Conservation (phyloP, 2,329 filamentous ascomycete genomes). For the Drechslera avenae region DNA sequence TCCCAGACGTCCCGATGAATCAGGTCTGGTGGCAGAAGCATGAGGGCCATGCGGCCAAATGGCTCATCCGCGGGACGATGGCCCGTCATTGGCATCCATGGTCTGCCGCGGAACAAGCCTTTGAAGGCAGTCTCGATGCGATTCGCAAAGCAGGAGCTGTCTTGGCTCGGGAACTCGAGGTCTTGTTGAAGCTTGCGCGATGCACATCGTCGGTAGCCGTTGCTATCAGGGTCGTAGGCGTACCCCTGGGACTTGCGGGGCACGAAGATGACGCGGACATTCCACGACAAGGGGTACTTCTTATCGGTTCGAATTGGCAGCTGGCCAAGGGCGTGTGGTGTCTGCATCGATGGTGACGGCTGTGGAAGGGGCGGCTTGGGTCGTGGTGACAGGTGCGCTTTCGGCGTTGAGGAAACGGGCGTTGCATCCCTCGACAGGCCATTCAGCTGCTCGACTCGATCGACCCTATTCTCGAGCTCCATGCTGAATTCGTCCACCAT, state of each 20-base stretch:
- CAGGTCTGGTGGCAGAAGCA: constrained; percentile 41
- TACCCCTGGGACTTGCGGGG: constrained; percentile 45
- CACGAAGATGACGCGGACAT: constrained; percentile 46
- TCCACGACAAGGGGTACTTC: constrained; percentile 46
- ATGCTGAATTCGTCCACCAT: constrained; percentile 50
- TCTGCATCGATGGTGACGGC: constrained; percentile 36
- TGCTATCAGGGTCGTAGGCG: constrained; percentile 48
- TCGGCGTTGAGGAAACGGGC: constrained; percentile 38
- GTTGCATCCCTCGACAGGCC: constrained; percentile 37
- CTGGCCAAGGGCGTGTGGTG: constrained; percentile 37
- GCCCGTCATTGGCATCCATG: constrained; percentile 50
- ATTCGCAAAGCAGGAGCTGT: constrained; percentile 45
- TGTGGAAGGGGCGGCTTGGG: constrained; percentile 35
- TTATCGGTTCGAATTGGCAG: constrained; percentile 48
- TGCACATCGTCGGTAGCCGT: constrained; percentile 45
- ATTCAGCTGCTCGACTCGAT: constrained; percentile 38
- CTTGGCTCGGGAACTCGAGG: constrained; percentile 45
- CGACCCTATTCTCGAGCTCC: constrained; percentile 48
- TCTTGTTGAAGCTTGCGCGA: constrained; percentile 48
- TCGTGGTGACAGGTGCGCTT: constrained; percentile 26
- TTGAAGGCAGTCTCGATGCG: constrained; percentile 46
- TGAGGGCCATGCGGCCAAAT: constrained; percentile 48
- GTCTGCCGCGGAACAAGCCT: constrained; percentile 43
- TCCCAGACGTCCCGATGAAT: constrained; percentile 47
- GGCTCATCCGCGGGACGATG: constrained; percentile 47